Evolutionary conservation across 192 early-diverging fungal species (phyloP).

Genomic region (Linnemannia schmuckeri): DNA sequence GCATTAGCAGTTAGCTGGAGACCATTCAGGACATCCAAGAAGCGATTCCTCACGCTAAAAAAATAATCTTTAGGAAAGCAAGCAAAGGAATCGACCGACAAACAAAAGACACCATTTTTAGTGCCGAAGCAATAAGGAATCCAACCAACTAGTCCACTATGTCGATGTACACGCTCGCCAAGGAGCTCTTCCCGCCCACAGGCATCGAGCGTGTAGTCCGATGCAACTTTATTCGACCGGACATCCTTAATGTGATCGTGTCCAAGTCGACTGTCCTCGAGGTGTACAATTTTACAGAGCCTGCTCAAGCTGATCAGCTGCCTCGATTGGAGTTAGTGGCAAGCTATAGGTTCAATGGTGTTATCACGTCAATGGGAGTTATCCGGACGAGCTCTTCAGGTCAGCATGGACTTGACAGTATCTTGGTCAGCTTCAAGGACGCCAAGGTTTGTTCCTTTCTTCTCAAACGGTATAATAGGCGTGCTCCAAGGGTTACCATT

Average conservation of each 20-base stretch:
- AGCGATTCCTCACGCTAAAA: neutral
- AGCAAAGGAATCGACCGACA: neutral
- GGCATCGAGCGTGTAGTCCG: constrained; percentile 71
- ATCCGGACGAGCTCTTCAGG: constrained; percentile 77
- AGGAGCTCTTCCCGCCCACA: constrained; percentile 73
- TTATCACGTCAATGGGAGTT: constrained; percentile 77
- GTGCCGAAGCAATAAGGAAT: neutral
- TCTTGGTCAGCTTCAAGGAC: constrained; percentile 84
- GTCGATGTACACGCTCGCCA: constrained; percentile 70
- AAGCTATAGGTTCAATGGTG: constrained; percentile 77
- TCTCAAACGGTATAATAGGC: neutral
- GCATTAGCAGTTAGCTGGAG: neutral
- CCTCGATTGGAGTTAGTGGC: constrained; percentile 71
- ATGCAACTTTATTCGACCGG: constrained; percentile 72
- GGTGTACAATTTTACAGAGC: constrained; percentile 76
- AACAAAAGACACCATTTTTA: neutral
- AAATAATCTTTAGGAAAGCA: neutral
- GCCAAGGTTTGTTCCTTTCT: constrained; percentile 76
- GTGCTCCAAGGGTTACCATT: neutral
- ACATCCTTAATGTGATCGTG: constrained; percentile 74
- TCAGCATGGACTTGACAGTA: constrained; percentile 74
- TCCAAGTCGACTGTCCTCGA: constrained; percentile 74
- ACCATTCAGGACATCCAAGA: neutral
- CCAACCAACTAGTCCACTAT: constrained; percentile 7
- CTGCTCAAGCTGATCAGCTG: constrained; percentile 57